Base-by-base conservation (phyloP, 108 stramenopile genomes). In the Mayamaea pseudoterrestris region DNA sequence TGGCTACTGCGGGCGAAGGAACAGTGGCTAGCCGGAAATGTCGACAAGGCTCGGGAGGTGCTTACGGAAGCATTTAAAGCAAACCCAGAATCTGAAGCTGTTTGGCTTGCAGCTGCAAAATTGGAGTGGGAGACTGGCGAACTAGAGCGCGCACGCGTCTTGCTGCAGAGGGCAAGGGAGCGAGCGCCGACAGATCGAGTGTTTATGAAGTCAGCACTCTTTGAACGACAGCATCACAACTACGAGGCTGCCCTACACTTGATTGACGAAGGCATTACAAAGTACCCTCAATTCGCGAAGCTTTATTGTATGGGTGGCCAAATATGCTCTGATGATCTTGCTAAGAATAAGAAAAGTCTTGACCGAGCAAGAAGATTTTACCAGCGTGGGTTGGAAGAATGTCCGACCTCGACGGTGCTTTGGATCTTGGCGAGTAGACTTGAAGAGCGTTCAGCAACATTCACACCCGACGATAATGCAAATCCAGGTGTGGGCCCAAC, bases 1-100 rank as follows among this genome's bases (percentile, higher is more conserved):
- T 99, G 98, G 98, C 60, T 99, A 35, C 69, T 97, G 37, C 85
- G 86, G 17, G 98, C 98, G 30, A 97, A 97, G 67, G 93, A 96
- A 58, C 73, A 68, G 53, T 97, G 98, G 95, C 35, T 89, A 25
- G 65, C 68, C 1, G 83, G 84, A 6, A 70, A 94, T 57, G 83
- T 95, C 13, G 76, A 82, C 41, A 77, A 59, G 12, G 94, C 96
- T 5, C 73, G 98, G n/a, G 69, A 71, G 13, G 80, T 96, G 41
- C 83, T 99, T 11, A 73, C 82, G 17, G 73, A 91, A 46, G 98
- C 96, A 3, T 95, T 98, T 67, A 74, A 61, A 23, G 84, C 76
- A 12, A 96, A 97, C 58, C 96, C 96, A n/a, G 80, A 93, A 43
- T 86, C 88, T 21, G 95, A 97, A 68, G 49, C 74, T 18, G 80